phyloP scores from a whole-genome alignment of 768 basidiomycete genomes.

The Xerocomellus amylosporus region DNA sequence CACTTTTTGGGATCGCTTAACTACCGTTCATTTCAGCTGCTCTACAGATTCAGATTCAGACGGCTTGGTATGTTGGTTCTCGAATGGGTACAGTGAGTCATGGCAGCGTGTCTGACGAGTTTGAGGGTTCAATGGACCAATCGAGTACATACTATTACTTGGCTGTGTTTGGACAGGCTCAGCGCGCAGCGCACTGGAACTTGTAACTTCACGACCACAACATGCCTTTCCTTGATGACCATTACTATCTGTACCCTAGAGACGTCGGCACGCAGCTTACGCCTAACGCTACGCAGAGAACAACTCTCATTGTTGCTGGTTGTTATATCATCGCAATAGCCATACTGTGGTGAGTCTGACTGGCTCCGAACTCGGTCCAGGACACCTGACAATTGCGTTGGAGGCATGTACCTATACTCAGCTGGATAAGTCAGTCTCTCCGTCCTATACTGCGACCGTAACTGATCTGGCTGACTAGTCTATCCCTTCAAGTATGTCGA shows the following conservation, averaged over 20 bases:
- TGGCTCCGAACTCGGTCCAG: not conserved
- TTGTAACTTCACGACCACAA: conserved; percentile 25
- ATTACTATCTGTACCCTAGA: conserved; percentile 22
- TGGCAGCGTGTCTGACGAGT: too few species aligned
- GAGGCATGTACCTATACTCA: conserved; percentile 79
- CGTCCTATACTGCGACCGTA: not conserved
- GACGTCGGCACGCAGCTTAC: conserved; percentile 40
- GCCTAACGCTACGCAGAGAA: conserved; percentile 70
- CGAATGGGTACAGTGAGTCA: too few species aligned
- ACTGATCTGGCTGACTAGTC: conserved; percentile 43
- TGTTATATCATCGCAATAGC: conserved; percentile 71
- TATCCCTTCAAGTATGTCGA: conserved; percentile 87
- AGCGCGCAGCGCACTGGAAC: conserved; percentile 5
- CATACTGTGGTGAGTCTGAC: conserved; percentile 65
- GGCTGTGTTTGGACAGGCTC: not conserved
- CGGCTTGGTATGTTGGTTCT: too few species aligned
- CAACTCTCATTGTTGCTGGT: conserved; percentile 77
- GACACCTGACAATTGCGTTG: conserved; percentile 3
- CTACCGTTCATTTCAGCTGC: too few species aligned
- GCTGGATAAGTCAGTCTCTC: conserved; percentile 61
- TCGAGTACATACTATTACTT: not conserved
- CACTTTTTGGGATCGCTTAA: too few species aligned
- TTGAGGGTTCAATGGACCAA: not conserved
- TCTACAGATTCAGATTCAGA: too few species aligned
- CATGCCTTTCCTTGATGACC: conserved; percentile 29